Evolutionary conservation across 1,284 basidiomycete species (phyloP).

Genomic region (Fomitopsis pinicola): DNA sequence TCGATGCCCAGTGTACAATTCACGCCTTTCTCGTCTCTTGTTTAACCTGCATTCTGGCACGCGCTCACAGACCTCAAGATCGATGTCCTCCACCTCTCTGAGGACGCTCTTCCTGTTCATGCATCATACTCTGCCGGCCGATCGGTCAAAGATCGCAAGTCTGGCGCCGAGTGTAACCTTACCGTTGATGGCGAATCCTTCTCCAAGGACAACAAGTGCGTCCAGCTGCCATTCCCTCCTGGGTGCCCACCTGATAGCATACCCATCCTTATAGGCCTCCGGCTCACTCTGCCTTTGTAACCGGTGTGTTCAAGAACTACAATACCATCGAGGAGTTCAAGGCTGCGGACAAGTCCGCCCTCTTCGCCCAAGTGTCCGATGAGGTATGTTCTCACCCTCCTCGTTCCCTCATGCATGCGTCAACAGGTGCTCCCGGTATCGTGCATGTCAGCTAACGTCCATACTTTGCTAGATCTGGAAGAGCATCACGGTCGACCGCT

Average conservation of each 20-base stretch:
- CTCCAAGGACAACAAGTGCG: conserved; percentile 31
- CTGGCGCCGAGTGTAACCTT: conserved; percentile 61
- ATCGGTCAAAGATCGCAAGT: conserved; percentile 71
- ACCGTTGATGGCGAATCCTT: conserved; percentile 60
- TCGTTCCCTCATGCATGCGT: neutral
- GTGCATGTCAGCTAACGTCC: neutral
- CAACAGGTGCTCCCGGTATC: no score
- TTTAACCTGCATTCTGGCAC: conserved; percentile 93
- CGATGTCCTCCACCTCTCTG: conserved; percentile 83
- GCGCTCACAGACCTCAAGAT: conserved; percentile 87
- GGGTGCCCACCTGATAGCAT: no score
- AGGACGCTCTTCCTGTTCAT: conserved; percentile 60
- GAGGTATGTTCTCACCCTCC: conserved; percentile 36
- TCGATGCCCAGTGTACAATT: conserved; percentile 75
- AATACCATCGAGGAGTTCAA: conserved; percentile 98
- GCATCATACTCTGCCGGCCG: conserved; percentile 74
- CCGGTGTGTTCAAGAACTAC: conserved; percentile 83
- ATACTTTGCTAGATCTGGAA: conserved; percentile 55
- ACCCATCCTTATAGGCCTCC: conserved; percentile 24
- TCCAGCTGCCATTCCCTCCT: neutral
- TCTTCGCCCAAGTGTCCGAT: conserved; percentile 72
- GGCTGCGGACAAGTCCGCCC: conserved; percentile 77
- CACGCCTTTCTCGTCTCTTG: conserved; percentile 80
- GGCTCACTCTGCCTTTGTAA: conserved; percentile 36
- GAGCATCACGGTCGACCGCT: conserved; percentile 44